Evolutionary conservation across 2,329 filamentous ascomycete genomes (phyloP).

Genomic region (Madurella mycetomatis): DNA sequence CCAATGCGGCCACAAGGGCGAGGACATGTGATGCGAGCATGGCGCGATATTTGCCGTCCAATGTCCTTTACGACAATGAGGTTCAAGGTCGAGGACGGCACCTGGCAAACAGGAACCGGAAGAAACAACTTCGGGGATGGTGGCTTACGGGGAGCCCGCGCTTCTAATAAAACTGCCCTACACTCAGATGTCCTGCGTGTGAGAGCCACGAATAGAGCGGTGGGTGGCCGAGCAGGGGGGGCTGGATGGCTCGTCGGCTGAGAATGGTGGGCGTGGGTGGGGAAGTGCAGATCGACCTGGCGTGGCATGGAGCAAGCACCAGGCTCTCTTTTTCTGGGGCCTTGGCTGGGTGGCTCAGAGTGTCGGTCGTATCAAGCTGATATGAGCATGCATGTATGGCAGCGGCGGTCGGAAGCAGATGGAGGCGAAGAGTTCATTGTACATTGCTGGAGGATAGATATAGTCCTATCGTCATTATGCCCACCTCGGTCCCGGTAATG

Average conservation of each 20-base stretch:
- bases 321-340: not conserved
- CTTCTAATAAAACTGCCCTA: constrained; percentile 13
- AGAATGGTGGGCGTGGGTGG: constrained; percentile 1
- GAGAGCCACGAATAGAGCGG: constrained; percentile 10
- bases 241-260: constrained; percentile 7
- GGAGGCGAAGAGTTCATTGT: not conserved
- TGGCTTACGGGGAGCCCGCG: constrained; percentile 1
- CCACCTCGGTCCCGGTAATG: not conserved
- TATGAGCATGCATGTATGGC: not conserved
- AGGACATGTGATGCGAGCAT: constrained; percentile 13
- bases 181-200: constrained; percentile 5
- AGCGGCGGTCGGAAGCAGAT: not conserved
- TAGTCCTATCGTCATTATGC: constrained; percentile 3
- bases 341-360: not conserved
- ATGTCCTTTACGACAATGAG: not conserved
- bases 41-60: not conserved
- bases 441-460: not conserved
- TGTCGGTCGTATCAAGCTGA: not conserved
- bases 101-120: constrained; percentile 7
- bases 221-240: constrained; percentile 1
- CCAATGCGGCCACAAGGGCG: constrained; percentile 8
- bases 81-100: not conserved
- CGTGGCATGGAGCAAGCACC: not conserved
- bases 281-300: constrained; percentile 4
- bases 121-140: not conserved